Base-by-base conservation (phyloP, 2,329 filamentous ascomycete species). In the Leptosphaerulina australis region DNA sequence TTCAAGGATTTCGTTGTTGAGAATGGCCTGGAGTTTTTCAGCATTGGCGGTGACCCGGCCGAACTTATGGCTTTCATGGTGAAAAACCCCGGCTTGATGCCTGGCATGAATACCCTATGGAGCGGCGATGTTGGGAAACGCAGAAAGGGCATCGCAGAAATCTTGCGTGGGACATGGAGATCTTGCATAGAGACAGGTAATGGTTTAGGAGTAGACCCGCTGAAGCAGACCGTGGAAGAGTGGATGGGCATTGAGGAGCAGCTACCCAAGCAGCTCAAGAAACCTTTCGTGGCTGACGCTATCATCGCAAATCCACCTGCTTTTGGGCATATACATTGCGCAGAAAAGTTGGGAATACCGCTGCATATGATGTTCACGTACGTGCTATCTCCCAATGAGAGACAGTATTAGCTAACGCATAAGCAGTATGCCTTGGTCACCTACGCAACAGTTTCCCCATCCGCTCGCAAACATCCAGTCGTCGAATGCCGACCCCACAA, bases 311-410 rank as follows among this genome's bases (percentile, higher is more conserved):
- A 91, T 53, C 88, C 88, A 2, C 88, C 88, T 0, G 88, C 86
- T 61, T 91, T 90, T 71, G 88, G 86, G 0, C 88, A 91, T 62
- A 78, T 91, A 2, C 88, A 91, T 63, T 82, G 87, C 50, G 88
- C 88, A 0, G 87, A 91, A 71, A 88, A 88, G 70, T 72, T 91
- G 62, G 88, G 87, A 0, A 84, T 91, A 38, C 88, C 88, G 0
- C 67, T 91, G 7, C 88, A 91, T 62, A 84, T 96, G 72, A 95
- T 96, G 88, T 96, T 96, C 74, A 96, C 91, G 48, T 51, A 46
- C 15, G 43, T 46, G 10, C 10, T 5, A 2, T 2, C 5, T 31
- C 2, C 7, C 1, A 10, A n/a, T 14, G 15, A 33, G 12, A 3
- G 6, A 2, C 10, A 10, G 2, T 5, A 35, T 12, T 7, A 14